Percentiles rank a stretch among this genome's conserved stretches.
Evolutionary conservation across 345 rosid genomes (phyloP).

Genomic region (Eucalyptus grandis): DNA sequence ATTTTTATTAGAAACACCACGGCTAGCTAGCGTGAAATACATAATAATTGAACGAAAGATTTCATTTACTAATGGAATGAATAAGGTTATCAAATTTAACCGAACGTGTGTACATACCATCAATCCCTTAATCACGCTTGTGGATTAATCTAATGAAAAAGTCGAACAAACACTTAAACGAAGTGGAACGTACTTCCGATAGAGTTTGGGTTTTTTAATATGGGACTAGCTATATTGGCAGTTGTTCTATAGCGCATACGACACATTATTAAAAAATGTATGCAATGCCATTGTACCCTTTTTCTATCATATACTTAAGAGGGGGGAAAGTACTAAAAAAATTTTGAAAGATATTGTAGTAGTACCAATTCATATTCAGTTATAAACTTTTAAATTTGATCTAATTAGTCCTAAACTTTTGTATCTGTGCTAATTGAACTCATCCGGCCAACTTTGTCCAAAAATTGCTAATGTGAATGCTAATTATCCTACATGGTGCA

Average conservation of each 20-base stretch:
- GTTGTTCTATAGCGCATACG: not conserved
- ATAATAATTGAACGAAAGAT: not conserved
- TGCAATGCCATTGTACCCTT: not conserved
- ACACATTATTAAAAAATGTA: not conserved
- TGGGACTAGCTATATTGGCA: not conserved
- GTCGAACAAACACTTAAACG: not conserved
- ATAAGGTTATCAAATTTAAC: not conserved
- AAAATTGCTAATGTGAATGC: too few relatives aligned
- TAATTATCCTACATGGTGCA: rapidly evolving
- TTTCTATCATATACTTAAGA: not conserved
- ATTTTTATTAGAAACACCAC: not conserved
- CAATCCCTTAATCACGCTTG: not conserved
- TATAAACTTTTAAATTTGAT: too few relatives aligned
- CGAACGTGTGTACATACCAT: not conserved
- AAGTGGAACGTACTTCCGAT: not conserved
- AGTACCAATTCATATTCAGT: too few relatives aligned
- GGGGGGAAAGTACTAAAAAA: not conserved
- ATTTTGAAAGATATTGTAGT: too few relatives aligned
- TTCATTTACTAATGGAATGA: not conserved
- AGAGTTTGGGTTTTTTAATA: not conserved
- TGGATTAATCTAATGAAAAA: not conserved
- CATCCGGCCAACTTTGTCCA: not conserved
- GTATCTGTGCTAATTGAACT: not conserved
- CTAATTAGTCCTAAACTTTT: not conserved
- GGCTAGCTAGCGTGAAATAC: not conserved